A percentile compares a stretch with the other conserved stretches of the same genome.
Evolutionary conservation across 1,284 basidiomycete genomes (phyloP).

Genomic region (Austropuccinia psidii): DNA sequence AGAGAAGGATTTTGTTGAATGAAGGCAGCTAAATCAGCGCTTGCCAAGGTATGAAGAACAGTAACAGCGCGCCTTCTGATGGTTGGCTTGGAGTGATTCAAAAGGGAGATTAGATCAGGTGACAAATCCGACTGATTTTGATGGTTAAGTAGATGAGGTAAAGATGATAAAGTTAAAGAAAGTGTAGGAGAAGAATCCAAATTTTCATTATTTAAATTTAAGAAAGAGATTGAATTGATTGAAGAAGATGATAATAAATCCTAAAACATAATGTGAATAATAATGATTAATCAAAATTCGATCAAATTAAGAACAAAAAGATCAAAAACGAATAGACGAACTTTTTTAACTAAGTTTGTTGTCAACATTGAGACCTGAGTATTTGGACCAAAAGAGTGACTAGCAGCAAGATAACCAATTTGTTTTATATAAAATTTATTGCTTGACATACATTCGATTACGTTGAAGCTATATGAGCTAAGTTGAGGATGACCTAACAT

Average conservation of each 20-base stretch:
- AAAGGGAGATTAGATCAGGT: constrained; percentile 74
- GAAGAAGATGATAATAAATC: background rate
- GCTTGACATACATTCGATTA: constrained; percentile 97
- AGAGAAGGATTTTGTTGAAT: constrained; percentile 1
- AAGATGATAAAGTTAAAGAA: constrained; percentile 25
- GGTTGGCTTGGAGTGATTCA: constrained; percentile 75
- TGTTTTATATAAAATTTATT: constrained; percentile 83
- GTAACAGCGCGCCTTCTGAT: constrained; percentile 84
- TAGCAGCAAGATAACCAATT: constrained; percentile 89
- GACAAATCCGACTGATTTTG: constrained; percentile 67
- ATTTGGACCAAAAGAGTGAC: constrained; percentile 83
- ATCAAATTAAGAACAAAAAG: background rate
- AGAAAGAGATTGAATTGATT: constrained; percentile 7
- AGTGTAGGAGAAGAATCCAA: constrained; percentile 35
- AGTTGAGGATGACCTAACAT: constrained; percentile 83
- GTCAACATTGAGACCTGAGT: constrained; percentile 97
- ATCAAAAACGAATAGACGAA: constrained; percentile 47
- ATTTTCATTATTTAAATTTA: constrained; percentile 12
- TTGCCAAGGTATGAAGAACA: constrained; percentile 58
- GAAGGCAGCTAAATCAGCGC: constrained; percentile 34
- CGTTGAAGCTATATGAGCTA: constrained; percentile 73
- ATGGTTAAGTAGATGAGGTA: constrained; percentile 19
- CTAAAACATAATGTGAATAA: background rate
- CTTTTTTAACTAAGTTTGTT: constrained; percentile 96
- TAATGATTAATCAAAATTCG: background rate